Base-by-base conservation (phyloP, 768 basidiomycete species). In the Ramaria sp. region DNA sequence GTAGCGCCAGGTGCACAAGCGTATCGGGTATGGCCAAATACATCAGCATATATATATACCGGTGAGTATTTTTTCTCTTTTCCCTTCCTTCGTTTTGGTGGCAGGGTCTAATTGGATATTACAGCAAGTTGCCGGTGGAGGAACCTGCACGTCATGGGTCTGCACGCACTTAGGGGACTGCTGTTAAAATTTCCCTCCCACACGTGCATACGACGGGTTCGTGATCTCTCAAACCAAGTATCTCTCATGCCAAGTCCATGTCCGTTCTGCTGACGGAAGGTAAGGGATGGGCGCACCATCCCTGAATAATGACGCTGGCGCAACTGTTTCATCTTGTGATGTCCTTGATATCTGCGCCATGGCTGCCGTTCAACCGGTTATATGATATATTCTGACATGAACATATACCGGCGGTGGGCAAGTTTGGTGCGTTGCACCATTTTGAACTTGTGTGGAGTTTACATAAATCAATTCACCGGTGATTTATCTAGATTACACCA, bases 291-390 rank as follows among this genome's bases (percentile, higher is more conserved):
- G 20, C 17, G 33, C 24, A 9, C 34, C 38, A n/a, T 42, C 54
- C 20, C 45, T 46, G 27, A 43, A 58, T 9, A 56, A 30, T 34
- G 59, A 57, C 20, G 42, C 13, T 17, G 67, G 66, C n/a, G 65
- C 67, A 3, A 72, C 75, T 41, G 75, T 79, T 0, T 62, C 74
- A 7, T 80, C 80, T 24, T 67, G 78, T 54, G 83, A 84, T 64
- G 81, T 86, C 1, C 84, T 89, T 59, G 88, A 90, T 64, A 71
- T 87, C 12, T 83, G 86, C 15, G 83, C 86, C 66, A 73, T 78
- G 51, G 87, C 88, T 39, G 88, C 88, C 27, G 3, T 27, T 27
- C 27, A 2, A 27, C n/a, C n/a, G n/a, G n/a, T n/a, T n/a, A n/a
- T n/a, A n/a, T n/a, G n/a, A n/a, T n/a, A n/a, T n/a, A n/a, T n/a